These are phyloP conservation scores for Cucurbita argyrosperma DNA, from an alignment of 306 rosid genomes.

Conservation along the genomic window DNA sequence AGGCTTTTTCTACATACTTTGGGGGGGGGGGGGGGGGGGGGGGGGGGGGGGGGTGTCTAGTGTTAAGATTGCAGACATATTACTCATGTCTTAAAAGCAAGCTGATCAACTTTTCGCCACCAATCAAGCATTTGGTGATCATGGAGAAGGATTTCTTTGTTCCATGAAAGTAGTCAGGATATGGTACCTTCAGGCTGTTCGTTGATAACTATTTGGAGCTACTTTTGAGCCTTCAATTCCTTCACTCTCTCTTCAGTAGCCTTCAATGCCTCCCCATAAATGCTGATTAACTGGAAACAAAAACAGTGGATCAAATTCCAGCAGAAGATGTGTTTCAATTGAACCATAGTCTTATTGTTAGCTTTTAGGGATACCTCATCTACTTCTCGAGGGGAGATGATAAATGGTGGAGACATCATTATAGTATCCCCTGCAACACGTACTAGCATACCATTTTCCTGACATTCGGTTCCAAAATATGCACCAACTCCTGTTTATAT, in stretches of 20 bases:
- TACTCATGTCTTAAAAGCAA: not conserved
- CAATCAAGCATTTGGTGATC: not conserved
- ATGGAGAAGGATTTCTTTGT: not conserved
- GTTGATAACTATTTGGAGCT: slow-evolving; percentile 13
- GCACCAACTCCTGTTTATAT: slow-evolving; percentile 47
- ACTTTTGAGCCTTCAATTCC: slow-evolving; percentile 55
- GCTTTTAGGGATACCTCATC: slow-evolving; percentile 46
- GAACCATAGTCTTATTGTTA: not conserved
- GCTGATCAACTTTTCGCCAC: slow-evolving; percentile 10
- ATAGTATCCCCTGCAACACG: slow-evolving; percentile 69
- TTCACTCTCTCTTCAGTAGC: slow-evolving; percentile 63
- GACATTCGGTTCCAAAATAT: slow-evolving; percentile 72
- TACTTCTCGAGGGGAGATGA: slow-evolving; percentile 49
- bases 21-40: not conserved
- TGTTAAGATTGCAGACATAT: not conserved
- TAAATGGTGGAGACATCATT: slow-evolving; percentile 90
- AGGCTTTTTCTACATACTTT: too few species aligned
- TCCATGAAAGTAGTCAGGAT: not conserved
- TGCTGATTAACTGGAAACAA: slow-evolving; percentile 51
- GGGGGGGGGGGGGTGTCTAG: not conserved
- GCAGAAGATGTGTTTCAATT: not conserved
- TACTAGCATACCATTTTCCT: slow-evolving; percentile 65
- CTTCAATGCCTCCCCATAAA: slow-evolving; percentile 62
- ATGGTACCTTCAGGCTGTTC: not conserved
- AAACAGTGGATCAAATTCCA: not conserved